A percentile compares a stretch with the other conserved stretches of the same genome.
These are phyloP conservation scores for Nemania bipapillata DNA, from an alignment of 2,329 filamentous ascomycete genomes.

Conservation along the genomic window DNA sequence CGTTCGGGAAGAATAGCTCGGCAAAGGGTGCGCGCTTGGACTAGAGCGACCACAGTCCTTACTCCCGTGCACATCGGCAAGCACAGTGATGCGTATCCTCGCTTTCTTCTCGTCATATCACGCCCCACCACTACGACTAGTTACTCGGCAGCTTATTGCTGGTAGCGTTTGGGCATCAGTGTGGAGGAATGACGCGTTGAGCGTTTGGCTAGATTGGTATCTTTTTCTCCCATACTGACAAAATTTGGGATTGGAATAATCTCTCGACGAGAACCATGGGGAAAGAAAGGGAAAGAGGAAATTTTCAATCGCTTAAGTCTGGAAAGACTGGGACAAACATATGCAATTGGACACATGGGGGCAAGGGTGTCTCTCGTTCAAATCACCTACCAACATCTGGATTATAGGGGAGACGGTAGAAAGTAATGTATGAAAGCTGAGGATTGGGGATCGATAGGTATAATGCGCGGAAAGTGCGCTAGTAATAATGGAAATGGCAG, in stretches of 20 bases:
- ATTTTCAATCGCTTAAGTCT: no score
- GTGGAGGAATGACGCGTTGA: no score
- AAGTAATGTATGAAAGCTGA: not conserved
- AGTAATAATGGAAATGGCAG: not conserved
- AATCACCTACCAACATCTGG: not conserved
- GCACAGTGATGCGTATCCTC: not conserved
- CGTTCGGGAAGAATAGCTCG: constrained; percentile 9
- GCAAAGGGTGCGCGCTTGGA: not conserved
- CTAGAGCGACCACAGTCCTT: not conserved
- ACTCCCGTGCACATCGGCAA: not conserved
- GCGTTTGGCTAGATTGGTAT: not conserved
- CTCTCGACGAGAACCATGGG: not conserved
- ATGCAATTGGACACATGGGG: not conserved
- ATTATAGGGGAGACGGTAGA: not conserved
- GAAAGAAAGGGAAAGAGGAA: not conserved
- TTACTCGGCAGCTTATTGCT: not conserved
- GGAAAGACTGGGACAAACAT: not conserved
- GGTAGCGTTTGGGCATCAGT: not conserved
- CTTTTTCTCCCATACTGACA: not conserved
- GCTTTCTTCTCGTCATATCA: not conserved
- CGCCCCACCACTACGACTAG: not conserved
- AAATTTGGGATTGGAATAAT: not conserved
- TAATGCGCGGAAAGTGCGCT: not conserved
- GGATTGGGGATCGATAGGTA: not conserved
- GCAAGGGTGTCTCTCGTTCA: not conserved